A percentile compares a stretch with the other conserved stretches of the same genome.
Conservation (phyloP, 2,329 filamentous ascomycete genomes). For the Ascochyta rabiei region DNA sequence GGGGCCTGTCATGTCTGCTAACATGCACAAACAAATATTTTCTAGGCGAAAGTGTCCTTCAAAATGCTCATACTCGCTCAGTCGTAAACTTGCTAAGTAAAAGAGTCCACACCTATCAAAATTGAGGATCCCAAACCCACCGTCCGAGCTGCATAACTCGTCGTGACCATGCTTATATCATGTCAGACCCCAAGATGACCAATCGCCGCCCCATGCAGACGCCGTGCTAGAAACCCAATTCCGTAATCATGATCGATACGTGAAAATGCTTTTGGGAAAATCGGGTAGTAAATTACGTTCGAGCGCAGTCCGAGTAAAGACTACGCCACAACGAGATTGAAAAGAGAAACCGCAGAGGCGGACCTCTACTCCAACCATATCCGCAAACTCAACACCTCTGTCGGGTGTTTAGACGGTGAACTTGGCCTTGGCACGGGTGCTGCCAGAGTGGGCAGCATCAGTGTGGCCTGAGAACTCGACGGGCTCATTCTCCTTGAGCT, state of each 20-base stretch:
- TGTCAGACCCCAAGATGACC: constrained; percentile 39
- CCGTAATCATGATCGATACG: constrained; percentile 36
- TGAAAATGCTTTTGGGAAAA: constrained; percentile 36
- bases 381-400: neutral
- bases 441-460: constrained; percentile 89
- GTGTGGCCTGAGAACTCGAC: constrained; percentile 98
- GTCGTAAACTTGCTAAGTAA: constrained; percentile 37
- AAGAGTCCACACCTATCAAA: constrained; percentile 36
- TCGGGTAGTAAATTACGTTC: constrained; percentile 29
- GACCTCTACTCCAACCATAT: constrained; percentile 3
- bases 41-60: neutral
- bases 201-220: constrained; percentile 47
- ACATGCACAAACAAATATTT: too few species aligned
- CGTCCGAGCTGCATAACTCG: constrained; percentile 32
- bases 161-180: constrained; percentile 32
- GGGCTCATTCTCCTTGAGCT: constrained; percentile 74
- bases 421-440: constrained; percentile 95
- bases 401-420: constrained; percentile 70
- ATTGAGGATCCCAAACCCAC: constrained; percentile 24
- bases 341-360: constrained; percentile 12
- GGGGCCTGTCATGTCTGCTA: neutral
- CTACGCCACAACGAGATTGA: constrained; percentile 3
- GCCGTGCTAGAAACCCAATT: constrained; percentile 45
- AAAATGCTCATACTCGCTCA: constrained; percentile 12
- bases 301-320: constrained; percentile 18